Evolutionary conservation across 345 rosid species (phyloP).

Genomic region (Schrenkiella parvula): DNA sequence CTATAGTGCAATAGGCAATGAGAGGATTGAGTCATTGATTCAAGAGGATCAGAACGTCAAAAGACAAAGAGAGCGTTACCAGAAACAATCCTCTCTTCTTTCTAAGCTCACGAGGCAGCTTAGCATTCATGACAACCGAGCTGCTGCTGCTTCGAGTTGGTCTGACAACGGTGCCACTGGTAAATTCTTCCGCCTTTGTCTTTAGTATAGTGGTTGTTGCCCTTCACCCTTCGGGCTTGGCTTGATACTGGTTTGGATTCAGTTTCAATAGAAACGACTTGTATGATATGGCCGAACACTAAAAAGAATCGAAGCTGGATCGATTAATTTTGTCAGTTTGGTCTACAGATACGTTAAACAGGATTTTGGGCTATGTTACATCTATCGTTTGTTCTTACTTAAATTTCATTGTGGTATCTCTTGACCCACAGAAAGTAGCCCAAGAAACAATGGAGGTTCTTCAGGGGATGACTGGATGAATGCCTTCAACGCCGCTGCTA

Average conservation of each 20-base stretch:
- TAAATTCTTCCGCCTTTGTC: constrained; percentile 10
- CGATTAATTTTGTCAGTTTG: not conserved
- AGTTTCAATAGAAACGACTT: not conserved
- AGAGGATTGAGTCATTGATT: constrained; percentile 79
- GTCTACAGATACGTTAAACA: too few species aligned
- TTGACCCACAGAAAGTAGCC: constrained; percentile 69
- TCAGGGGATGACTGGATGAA: constrained; percentile 94
- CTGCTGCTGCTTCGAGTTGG: constrained; percentile 82
- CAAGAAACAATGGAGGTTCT: constrained; percentile 53
- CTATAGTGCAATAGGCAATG: constrained; percentile 70
- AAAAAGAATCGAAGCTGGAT: not conserved
- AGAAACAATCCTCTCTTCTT: constrained; percentile 84
- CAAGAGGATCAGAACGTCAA: constrained; percentile 87
- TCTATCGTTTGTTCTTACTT: not conserved
- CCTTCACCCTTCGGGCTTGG: not conserved
- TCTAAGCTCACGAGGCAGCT: constrained; percentile 80
- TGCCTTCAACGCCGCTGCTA: constrained; percentile 88
- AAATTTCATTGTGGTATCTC: not conserved
- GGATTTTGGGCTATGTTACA: too few species aligned
- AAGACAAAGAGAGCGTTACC: constrained; percentile 69
- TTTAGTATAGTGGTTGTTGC: not conserved
- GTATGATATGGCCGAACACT: too few species aligned
- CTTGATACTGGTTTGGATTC: not conserved
- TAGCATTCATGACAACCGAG: constrained; percentile 86
- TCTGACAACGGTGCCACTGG: constrained; percentile 52